Evolutionary conservation across 2,329 filamentous ascomycete genomes (phyloP), one percentile per base, ranked within the genome.

Genomic region (Aspergillus oerlinghausenensis): DNA sequence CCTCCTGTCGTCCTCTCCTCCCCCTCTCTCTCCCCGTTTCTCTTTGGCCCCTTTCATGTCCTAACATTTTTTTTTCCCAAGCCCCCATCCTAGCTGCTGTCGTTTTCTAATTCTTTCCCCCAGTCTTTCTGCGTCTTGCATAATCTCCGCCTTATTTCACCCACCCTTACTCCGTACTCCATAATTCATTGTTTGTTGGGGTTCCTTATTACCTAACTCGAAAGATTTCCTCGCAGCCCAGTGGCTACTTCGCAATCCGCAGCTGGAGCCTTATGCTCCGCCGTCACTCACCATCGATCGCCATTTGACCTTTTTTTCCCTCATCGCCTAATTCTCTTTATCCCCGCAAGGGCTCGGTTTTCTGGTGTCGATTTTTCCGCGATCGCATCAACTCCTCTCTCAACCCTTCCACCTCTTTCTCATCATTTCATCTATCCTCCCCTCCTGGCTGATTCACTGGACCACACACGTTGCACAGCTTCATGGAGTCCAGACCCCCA

Each of bases 61-160:
- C 55, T 21, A 21, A 48, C 52, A 52, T 54, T 54, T 58, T 51
- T 52, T 58, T 52, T 52, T 50, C 55, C 53, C 14, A 38, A 17
- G 7, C 32, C 5, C 55, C 42, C 23, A 21, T 32, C 28, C 54
- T 25, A 52, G 52, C 45, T 63, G 19, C 42, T 23, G 23, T 43
- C 47, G 51, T 67, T 74, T 49, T 78, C 86, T 1, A 84, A 84
- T 4, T 75, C 79, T 17, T 84, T 85, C 38, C 80, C 91, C 42
- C 77, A 84, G 21, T 61, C 60, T 60, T 58, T 52, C 63, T 61
- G 3, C 58, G 60, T 53, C 60, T 61, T 60, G 60, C 61, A 54
- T 55, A 60, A 54, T 60, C 55, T 51, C 56, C 53, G 49, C 49
- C 54, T 55, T 50, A 26, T 21, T 38, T 35, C 40, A 23, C 45